Evolutionary conservation across 2,329 filamentous ascomycete species (phyloP).

Genomic region (Epichloe uncinata): DNA sequence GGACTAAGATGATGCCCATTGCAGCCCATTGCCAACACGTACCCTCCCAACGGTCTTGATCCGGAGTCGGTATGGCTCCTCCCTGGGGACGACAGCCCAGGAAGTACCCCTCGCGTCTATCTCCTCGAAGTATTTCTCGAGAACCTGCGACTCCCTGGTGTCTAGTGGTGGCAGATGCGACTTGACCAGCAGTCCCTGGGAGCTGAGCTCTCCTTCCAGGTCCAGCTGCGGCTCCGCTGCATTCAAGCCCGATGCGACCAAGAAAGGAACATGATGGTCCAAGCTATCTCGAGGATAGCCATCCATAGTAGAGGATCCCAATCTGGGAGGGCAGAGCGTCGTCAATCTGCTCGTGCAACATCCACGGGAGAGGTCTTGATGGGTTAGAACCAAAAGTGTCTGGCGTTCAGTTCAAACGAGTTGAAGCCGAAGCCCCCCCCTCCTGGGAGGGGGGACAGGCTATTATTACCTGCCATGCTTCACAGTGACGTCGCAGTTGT

Average conservation of each 20-base stretch:
- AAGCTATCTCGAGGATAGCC: slow-evolving; percentile 69
- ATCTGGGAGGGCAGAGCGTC: slow-evolving; percentile 7
- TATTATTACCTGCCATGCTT: too few relatives aligned
- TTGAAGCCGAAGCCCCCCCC: background rate
- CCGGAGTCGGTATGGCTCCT: slow-evolving; percentile 46
- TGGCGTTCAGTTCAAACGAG: background rate
- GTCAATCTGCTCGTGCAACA: slow-evolving; percentile 1
- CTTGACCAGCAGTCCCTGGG: slow-evolving; percentile 46
- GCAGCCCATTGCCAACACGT: slow-evolving; percentile 22
- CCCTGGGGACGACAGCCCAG: slow-evolving; percentile 49
- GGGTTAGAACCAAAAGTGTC: slow-evolving; percentile 9
- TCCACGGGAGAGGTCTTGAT: background rate
- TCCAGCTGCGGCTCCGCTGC: slow-evolving; percentile 26
- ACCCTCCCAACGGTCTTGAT: slow-evolving; percentile 71
- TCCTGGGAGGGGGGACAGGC: background rate
- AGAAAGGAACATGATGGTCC: slow-evolving; percentile 72
- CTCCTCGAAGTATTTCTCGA: slow-evolving; percentile 53
- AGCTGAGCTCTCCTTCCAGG: slow-evolving; percentile 38
- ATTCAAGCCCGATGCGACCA: slow-evolving; percentile 67
- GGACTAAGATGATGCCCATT: background rate
- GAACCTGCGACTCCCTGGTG: slow-evolving; percentile 47
- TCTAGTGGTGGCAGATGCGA: slow-evolving; percentile 59
- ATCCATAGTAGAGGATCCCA: slow-evolving; percentile 45
- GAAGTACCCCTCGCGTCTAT: slow-evolving; percentile 51
- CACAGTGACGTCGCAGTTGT: background rate